A percentile compares a stretch with the other conserved stretches of the same genome.
phyloP scores from a whole-genome alignment of 31 red algal species.

The Endocladia muricata region DNA sequence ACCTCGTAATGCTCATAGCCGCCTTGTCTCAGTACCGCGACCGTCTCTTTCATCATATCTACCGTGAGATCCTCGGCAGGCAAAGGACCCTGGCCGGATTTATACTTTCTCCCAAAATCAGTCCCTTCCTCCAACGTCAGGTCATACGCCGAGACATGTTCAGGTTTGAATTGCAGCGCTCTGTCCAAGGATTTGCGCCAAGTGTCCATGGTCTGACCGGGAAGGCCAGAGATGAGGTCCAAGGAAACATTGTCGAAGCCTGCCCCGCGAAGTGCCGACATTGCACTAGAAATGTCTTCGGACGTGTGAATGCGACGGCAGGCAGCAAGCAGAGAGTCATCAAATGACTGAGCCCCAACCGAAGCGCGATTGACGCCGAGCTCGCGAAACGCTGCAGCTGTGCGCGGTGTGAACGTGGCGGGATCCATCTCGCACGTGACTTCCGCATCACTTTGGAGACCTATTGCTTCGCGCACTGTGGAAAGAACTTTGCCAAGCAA shows the following conservation, averaged over 20 bases:
- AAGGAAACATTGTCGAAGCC: constrained; percentile 74
- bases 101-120: constrained; percentile 51
- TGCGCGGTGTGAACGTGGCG: constrained; percentile 60
- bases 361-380: constrained; percentile 89
- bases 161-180: constrained; percentile 33
- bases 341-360: constrained; percentile 87
- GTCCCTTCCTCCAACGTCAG: constrained; percentile 83
- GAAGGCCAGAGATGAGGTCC: constrained; percentile 91
- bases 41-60: constrained; percentile 62
- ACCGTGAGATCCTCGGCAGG: constrained; percentile 68
- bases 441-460: constrained; percentile 47
- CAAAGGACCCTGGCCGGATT: constrained; percentile 40
- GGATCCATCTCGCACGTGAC: constrained; percentile 97
- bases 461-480: constrained; percentile 33
- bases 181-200: constrained; percentile 52
- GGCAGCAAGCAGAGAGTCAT: constrained; percentile 53
- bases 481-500: constrained; percentile 41
- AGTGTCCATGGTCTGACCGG: constrained; percentile 40
- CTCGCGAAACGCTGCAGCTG: constrained; percentile 29
- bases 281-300: constrained; percentile 58
- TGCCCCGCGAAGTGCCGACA: constrained; percentile 37
- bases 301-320: constrained; percentile 74
- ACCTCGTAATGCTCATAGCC: constrained; percentile 93
- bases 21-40: constrained; percentile 15
- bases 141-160: constrained; percentile 92